These are phyloP conservation scores for Petasospora rhodanensis DNA, from an alignment of 1,139 yeast species.

Conservation along the genomic window DNA sequence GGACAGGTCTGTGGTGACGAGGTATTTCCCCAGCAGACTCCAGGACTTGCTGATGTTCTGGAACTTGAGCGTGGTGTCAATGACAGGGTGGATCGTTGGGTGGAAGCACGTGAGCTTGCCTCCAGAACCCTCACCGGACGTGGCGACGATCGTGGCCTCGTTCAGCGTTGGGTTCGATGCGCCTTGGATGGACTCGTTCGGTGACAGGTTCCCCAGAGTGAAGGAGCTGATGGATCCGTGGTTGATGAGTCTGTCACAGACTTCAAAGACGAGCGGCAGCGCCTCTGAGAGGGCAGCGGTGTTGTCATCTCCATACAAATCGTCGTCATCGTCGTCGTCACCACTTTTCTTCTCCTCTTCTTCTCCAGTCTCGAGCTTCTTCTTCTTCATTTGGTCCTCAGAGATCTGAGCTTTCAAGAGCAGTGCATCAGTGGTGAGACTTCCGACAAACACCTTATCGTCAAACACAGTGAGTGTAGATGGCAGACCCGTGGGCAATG, in stretches of 20 bases:
- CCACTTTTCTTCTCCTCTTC: constrained; percentile 27
- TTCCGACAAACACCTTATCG: constrained; percentile 38
- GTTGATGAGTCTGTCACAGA: constrained; percentile 54
- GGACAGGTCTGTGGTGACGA: constrained; percentile 69
- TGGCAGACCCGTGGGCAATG: constrained; percentile 15
- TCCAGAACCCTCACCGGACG: constrained; percentile 59
- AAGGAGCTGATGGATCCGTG: constrained; percentile 75
- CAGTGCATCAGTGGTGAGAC: constrained; percentile 39
- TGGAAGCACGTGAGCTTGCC: constrained; percentile 57
- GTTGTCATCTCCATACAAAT: constrained; percentile 10
- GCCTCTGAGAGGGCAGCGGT: constrained; percentile 21
- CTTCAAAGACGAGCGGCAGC: constrained; percentile 32
- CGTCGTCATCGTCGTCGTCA: constrained; percentile 33
- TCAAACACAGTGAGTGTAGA: constrained; percentile 20
- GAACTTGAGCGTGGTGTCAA: constrained; percentile 69
- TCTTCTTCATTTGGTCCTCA: constrained; percentile 29
- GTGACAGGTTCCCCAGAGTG: constrained; percentile 58
- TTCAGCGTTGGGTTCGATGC: constrained; percentile 61
- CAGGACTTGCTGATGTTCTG: constrained; percentile 73
- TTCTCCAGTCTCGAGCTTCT: too few species aligned
- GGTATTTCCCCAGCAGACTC: constrained; percentile 51
- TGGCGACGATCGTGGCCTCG: constrained; percentile 64
- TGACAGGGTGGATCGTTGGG: constrained; percentile 60
- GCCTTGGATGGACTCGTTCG: constrained; percentile 53
- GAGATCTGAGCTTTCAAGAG: constrained; percentile 17